Conservation (phyloP, 148 eudicot species). For the Amaranthus cruentus region DNA sequence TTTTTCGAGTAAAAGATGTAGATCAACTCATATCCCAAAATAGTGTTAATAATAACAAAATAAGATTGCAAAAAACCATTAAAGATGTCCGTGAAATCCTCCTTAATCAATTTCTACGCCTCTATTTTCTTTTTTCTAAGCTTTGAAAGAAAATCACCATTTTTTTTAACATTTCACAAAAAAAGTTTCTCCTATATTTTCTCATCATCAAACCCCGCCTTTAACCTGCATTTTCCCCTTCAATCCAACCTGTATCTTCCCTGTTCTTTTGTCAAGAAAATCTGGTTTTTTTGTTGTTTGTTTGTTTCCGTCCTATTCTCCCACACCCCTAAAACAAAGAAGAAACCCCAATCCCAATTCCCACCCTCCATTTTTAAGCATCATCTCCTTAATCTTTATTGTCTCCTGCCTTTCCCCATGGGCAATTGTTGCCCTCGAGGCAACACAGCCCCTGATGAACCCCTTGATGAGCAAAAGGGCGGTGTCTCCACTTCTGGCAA, state of each 20-base stretch:
- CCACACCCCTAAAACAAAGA: slow-evolving; percentile 9
- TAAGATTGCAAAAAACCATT: slow-evolving; percentile 12
- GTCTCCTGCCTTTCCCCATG: slow-evolving; percentile 31
- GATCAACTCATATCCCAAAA: background rate
- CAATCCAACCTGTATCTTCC: slow-evolving; percentile 18
- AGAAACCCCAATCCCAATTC: background rate
- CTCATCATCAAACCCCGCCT: slow-evolving; percentile 37
- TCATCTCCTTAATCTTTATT: background rate
- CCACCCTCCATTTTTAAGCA: slow-evolving; percentile 1
- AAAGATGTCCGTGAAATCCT: slow-evolving; percentile 41
- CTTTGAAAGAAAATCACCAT: background rate
- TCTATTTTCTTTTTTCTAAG: background rate
- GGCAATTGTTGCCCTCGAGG: slow-evolving; percentile 55
- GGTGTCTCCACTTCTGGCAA: slow-evolving; percentile 2
- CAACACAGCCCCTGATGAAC: slow-evolving; percentile 16
- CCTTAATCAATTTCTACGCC: slow-evolving; percentile 21
- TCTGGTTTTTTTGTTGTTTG: background rate
- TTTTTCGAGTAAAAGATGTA: background rate
- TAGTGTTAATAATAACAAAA: slow-evolving; percentile 1
- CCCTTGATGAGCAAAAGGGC: slow-evolving; percentile 14
- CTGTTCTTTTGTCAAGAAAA: slow-evolving; percentile 10
- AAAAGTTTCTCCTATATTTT: slow-evolving; percentile 30
- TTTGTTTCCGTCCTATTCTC: slow-evolving; percentile 2
- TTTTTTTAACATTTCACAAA: slow-evolving; percentile 6
- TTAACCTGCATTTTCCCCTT: background rate